Percentiles rank a stretch among this genome's conserved stretches.
Conservation (phyloP, 225 moss, liverwort and hornwort genomes). For the Antitrichia curtipendula region DNA sequence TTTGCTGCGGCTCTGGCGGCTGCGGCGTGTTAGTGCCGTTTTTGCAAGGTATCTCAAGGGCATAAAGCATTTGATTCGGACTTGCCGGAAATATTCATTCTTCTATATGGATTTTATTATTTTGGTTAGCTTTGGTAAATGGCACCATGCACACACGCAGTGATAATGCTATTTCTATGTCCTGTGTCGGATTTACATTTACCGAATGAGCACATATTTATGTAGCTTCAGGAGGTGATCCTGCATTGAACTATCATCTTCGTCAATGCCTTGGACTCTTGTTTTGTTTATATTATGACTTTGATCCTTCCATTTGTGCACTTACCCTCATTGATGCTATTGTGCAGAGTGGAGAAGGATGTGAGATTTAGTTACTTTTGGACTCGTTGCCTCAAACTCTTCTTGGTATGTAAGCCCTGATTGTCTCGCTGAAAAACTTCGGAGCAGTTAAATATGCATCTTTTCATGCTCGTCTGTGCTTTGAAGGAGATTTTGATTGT, state of each 20-base stretch:
- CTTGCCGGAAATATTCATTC: neutral
- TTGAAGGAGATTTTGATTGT: neutral
- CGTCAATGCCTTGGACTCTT: neutral
- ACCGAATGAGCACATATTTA: neutral
- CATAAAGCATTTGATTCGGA: neutral
- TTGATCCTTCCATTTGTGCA: neutral
- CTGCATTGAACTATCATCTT: neutral
- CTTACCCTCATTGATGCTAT: neutral
- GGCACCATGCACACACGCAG: neutral
- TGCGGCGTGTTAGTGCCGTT: conserved; percentile 60
- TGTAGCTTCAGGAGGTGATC: neutral
- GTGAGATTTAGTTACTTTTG: conserved; percentile 68
- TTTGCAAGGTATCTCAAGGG: conserved; percentile 48
- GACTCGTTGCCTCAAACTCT: conserved; percentile 51
- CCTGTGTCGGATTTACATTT: neutral
- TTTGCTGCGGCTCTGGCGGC: conserved; percentile 66
- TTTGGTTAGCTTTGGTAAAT: neutral
- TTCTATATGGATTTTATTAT: neutral
- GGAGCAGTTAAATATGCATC: neutral
- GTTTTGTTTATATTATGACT: neutral
- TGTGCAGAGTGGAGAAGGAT: conserved; percentile 69
- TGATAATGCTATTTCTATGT: neutral
- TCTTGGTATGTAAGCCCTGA: neutral
- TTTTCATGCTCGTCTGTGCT: neutral
- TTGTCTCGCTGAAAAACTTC: neutral